Evolutionary conservation across 768 basidiomycete genomes (phyloP).

Genomic region (Tulasnella sp.): DNA sequence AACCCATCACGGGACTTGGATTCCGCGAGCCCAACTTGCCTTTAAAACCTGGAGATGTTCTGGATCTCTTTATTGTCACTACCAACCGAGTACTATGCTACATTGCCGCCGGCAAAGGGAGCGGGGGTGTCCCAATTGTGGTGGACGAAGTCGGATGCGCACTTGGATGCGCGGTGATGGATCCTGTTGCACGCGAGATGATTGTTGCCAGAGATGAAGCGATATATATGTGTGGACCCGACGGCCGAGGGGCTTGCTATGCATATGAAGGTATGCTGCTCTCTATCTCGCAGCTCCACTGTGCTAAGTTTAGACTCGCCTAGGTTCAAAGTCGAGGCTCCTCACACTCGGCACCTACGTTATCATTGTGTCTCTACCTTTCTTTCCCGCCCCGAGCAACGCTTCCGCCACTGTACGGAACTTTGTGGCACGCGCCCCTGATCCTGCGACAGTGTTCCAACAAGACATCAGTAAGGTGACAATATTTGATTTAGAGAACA

Average conservation of each 20-base stretch:
- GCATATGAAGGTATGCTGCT: slow-evolving; percentile 71
- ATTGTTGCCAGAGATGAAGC: slow-evolving; percentile 87
- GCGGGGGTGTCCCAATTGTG: slow-evolving; percentile 48
- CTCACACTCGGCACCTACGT: slow-evolving; percentile 73
- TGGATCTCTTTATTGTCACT: slow-evolving; percentile 79
- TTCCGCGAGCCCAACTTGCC: slow-evolving; percentile 52
- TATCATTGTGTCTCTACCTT: slow-evolving; percentile 80
- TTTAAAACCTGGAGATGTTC: slow-evolving; percentile 22
- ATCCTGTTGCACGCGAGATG: slow-evolving; percentile 60
- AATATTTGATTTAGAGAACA: slow-evolving; percentile 86
- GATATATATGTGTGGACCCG: slow-evolving; percentile 72
- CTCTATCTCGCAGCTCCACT: slow-evolving; percentile 6
- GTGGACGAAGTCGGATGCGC: slow-evolving; percentile 83
- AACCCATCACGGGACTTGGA: slow-evolving; percentile 88
- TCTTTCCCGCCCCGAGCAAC: slow-evolving; percentile 52
- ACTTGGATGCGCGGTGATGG: slow-evolving; percentile 75
- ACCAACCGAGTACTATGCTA: slow-evolving; percentile 71
- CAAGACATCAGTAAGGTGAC: slow-evolving; percentile 68
- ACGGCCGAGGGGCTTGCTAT: slow-evolving; percentile 73
- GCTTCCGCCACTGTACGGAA: slow-evolving; percentile 68
- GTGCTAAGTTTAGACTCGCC: not conserved
- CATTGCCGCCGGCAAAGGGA: slow-evolving; percentile 60
- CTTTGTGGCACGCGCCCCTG: slow-evolving; percentile 45
- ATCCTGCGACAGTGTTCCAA: slow-evolving; percentile 24
- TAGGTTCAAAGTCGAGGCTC: slow-evolving; percentile 69